These are phyloP conservation scores for Ophiostoma quercus DNA, from an alignment of 2,329 filamentous ascomycete species.

Conservation along the genomic window DNA sequence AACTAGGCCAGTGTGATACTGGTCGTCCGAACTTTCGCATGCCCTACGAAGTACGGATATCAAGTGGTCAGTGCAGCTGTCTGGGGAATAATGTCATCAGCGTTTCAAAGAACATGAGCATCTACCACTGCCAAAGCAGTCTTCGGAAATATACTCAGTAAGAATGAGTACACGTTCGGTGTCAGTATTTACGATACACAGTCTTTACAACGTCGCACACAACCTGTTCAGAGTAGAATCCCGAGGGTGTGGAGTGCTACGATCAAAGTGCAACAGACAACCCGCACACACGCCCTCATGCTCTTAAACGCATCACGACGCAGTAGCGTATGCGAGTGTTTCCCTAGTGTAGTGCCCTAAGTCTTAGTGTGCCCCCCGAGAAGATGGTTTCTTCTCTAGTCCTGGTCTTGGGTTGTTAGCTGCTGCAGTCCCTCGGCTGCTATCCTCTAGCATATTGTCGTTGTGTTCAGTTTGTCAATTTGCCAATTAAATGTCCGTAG, in stretches of 20 bases:
- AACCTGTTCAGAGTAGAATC: neutral
- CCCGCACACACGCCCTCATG: neutral
- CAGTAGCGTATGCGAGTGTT: constrained; percentile 21
- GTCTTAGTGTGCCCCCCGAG: constrained; percentile 13
- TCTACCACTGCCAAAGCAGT: neutral
- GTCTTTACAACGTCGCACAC: neutral
- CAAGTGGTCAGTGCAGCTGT: no score
- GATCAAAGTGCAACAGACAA: constrained; percentile 4
- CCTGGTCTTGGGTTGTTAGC: constrained; percentile 2
- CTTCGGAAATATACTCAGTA: no score
- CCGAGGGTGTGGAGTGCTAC: constrained; percentile 8
- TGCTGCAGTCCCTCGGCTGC: neutral
- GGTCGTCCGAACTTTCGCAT: neutral
- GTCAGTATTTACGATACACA: neutral
- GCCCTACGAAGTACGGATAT: neutral
- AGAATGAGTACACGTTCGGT: neutral
- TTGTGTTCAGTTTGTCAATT: neutral
- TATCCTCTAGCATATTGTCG: neutral
- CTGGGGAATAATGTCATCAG: neutral
- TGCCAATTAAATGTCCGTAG: constrained; percentile 13
- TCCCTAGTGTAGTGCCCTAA: constrained; percentile 16
- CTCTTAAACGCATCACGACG: constrained; percentile 19
- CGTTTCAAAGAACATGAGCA: neutral
- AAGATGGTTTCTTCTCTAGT: constrained; percentile 9
- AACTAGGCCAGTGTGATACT: neutral